Evolutionary conservation across 1,284 basidiomycete species (phyloP).

Genomic region (Melampsora abietis-canadensis): DNA sequence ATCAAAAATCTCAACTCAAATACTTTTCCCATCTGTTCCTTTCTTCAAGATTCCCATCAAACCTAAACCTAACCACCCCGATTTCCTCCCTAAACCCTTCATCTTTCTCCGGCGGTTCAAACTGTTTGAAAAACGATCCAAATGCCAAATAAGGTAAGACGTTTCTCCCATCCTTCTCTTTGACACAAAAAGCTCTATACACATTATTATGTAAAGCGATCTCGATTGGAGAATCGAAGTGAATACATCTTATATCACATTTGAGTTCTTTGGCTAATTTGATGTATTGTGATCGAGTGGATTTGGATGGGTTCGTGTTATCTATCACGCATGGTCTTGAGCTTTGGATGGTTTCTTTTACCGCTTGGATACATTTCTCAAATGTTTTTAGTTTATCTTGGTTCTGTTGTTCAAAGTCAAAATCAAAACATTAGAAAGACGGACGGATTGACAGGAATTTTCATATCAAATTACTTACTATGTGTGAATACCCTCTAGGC

Average conservation of each 20-base stretch:
- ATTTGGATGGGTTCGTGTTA: conserved; percentile 48
- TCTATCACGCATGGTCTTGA: conserved; percentile 73
- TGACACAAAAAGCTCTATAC: conserved; percentile 64
- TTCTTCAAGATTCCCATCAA: conserved; percentile 70
- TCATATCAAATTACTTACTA: conserved; percentile 53
- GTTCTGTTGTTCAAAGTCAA: conserved; percentile 56
- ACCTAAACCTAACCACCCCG: conserved; percentile 71
- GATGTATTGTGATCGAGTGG: conserved; percentile 63
- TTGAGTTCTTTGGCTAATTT: conserved; percentile 42
- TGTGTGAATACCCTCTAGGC: conserved; percentile 67
- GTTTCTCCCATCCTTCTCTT: conserved; percentile 27
- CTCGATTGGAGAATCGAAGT: conserved; percentile 68
- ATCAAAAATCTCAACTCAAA: conserved; percentile 49
- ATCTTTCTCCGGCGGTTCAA: conserved; percentile 63
- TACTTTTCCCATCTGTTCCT: conserved; percentile 71
- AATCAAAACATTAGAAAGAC: not conserved
- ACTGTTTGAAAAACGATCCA: conserved; percentile 61
- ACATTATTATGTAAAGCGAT: conserved; percentile 86
- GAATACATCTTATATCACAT: conserved; percentile 56
- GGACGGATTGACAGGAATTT: not conserved
- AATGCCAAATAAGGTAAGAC: conserved; percentile 69
- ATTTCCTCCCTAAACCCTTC: conserved; percentile 73
- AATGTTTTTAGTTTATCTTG: conserved; percentile 75
- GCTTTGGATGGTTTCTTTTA: conserved; percentile 60
- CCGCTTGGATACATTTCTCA: conserved; percentile 68